Conservation (phyloP, 768 basidiomycete species). For the Russula virescens region DNA sequence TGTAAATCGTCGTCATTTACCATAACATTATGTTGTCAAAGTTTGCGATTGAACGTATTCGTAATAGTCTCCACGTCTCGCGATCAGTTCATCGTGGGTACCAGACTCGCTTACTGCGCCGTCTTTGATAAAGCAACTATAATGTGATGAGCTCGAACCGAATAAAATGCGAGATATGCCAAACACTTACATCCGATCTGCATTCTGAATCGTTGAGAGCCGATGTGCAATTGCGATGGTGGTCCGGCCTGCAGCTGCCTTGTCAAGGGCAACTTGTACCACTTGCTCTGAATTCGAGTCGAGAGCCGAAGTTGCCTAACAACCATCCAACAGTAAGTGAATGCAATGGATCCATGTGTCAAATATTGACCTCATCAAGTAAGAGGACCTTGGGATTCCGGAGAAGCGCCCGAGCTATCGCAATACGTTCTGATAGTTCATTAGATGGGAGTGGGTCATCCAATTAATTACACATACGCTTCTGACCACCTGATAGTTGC, state of each 20-base stretch:
- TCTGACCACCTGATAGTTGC: conserved; percentile 29
- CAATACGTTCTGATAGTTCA: conserved; percentile 37
- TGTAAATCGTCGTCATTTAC: too few relatives aligned
- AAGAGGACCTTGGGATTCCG: conserved; percentile 32
- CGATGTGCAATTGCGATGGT: conserved; percentile 96
- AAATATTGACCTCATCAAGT: conserved; percentile 26
- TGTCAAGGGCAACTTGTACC: conserved; percentile 67
- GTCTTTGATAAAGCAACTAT: conserved; percentile 20
- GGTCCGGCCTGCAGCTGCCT: conserved; percentile 86
- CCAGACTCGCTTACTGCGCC: too few relatives aligned
- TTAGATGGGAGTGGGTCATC: conserved; percentile 27
- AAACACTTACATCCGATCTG: conserved; percentile 13
- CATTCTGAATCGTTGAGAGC: conserved; percentile 56
- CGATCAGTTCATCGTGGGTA: too few relatives aligned
- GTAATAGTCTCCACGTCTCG: conserved; percentile 18
- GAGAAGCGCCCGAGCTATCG: conserved; percentile 30
- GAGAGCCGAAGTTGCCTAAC: conserved; percentile 42
- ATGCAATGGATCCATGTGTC: too few relatives aligned
- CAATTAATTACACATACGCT: conserved; percentile 24
- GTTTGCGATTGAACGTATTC: conserved; percentile 22
- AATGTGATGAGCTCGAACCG: background rate
- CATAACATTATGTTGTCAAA: too few relatives aligned
- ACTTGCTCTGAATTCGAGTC: too few relatives aligned
- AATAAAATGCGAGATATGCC: background rate
- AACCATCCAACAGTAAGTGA: background rate